phyloP scores from a whole-genome alignment of 2,329 filamentous ascomycete genomes.

The Cladosporium halotolerans region DNA sequence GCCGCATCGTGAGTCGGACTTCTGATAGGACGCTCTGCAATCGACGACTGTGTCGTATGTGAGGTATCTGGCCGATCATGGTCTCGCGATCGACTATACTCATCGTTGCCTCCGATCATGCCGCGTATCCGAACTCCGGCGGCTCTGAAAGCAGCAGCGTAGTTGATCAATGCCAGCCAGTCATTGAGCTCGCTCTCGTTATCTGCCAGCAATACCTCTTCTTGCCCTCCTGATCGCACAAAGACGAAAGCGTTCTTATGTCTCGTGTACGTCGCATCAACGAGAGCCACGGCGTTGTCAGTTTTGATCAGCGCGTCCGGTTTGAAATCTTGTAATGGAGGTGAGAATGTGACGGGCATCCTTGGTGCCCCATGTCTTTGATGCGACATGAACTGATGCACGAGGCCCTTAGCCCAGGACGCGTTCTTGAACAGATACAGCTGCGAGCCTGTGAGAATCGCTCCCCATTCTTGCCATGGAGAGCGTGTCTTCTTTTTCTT shows the following conservation, averaged over 20 bases:
- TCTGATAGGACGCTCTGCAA: slow-evolving; percentile 66
- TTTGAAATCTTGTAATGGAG: slow-evolving; percentile 85
- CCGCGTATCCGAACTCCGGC: slow-evolving; percentile 87
- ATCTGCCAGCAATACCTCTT: slow-evolving; percentile 87
- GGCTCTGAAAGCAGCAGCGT: slow-evolving; percentile 87
- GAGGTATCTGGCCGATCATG: slow-evolving; percentile 64
- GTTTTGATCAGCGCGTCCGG: slow-evolving; percentile 91
- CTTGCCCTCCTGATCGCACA: slow-evolving; percentile 75
- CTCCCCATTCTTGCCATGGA: slow-evolving; percentile 98
- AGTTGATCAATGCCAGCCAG: slow-evolving; percentile 93
- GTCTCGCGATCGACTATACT: slow-evolving; percentile 49
- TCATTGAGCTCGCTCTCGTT: slow-evolving; percentile 90
- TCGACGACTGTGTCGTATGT: slow-evolving; percentile 60
- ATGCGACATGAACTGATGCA: slow-evolving; percentile 80
- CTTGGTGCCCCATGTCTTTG: slow-evolving; percentile 69
- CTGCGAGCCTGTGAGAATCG: slow-evolving; percentile 90
- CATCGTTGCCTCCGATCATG: slow-evolving; percentile 76
- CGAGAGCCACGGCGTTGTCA: slow-evolving; percentile 80
- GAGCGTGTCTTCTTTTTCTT: slow-evolving; percentile 95
- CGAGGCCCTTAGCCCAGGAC: slow-evolving; percentile 82
- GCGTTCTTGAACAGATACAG: slow-evolving; percentile 95
- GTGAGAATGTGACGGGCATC: slow-evolving; percentile 79
- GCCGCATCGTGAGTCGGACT: slow-evolving; percentile 45
- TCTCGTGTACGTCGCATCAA: slow-evolving; percentile 82
- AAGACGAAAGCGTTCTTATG: slow-evolving; percentile 95